Evolutionary conservation across 2,329 filamentous ascomycete genomes (phyloP).

Genomic region (Myotisia sp.): DNA sequence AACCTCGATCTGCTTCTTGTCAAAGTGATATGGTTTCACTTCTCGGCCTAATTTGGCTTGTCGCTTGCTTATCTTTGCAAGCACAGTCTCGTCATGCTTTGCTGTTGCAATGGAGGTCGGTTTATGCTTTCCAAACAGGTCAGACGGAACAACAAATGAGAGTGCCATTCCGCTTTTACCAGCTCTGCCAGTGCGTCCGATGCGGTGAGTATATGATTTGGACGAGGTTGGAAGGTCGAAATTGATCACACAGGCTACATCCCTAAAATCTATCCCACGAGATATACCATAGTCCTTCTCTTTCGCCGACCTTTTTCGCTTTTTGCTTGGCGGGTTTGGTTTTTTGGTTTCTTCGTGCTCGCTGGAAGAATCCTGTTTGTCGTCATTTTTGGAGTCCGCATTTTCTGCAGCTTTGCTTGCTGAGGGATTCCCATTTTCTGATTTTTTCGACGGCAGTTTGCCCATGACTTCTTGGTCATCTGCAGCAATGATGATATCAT

Average conservation of each 20-base stretch:
- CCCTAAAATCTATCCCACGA: constrained; percentile 90
- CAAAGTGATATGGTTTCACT: constrained; percentile 82
- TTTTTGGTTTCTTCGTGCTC: constrained; percentile 24
- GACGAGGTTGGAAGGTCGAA: constrained; percentile 83
- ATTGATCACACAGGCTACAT: constrained; percentile 88
- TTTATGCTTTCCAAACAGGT: constrained; percentile 76
- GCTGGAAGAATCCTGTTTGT: constrained; percentile 18
- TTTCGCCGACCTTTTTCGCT: constrained; percentile 51
- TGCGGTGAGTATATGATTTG: constrained; percentile 92
- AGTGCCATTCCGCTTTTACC: constrained; percentile 87
- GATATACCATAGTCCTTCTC: constrained; percentile 92
- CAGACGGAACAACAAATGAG: constrained; percentile 79
- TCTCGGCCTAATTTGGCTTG: constrained; percentile 67
- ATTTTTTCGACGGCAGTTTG: constrained; percentile 22
- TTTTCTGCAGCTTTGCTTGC: constrained; percentile 16
- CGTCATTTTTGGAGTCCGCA: constrained; percentile 5
- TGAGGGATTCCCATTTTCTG: constrained; percentile 7
- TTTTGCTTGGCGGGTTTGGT: constrained; percentile 32
- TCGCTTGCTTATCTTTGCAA: constrained; percentile 64
- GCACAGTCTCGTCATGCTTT: constrained; percentile 70
- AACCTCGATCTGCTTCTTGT: constrained; percentile 83
- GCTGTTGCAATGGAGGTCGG: constrained; percentile 62
- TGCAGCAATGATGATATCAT: constrained; percentile 94
- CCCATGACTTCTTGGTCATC: constrained; percentile 80
- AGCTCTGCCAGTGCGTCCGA: constrained; percentile 82